Evolutionary conservation across 352 stramenopile species (phyloP).

Genomic region (Pythium phragmitis): DNA sequence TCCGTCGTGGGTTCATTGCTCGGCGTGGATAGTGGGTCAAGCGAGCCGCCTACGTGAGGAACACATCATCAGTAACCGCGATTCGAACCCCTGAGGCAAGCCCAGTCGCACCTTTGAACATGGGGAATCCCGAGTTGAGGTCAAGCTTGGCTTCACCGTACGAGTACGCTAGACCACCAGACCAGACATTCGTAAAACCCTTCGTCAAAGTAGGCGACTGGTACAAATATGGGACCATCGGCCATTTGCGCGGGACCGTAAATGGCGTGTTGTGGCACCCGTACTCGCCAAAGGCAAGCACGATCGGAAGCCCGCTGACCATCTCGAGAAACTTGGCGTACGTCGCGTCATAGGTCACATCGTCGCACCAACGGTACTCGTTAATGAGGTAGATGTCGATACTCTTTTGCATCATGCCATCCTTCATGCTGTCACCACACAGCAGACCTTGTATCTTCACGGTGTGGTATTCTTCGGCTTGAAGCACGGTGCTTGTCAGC

Average conservation of each 20-base stretch:
- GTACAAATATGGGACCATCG: slow-evolving; percentile 83
- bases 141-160: slow-evolving; percentile 82
- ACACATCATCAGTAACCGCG: neutral
- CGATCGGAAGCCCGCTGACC: slow-evolving; percentile 74
- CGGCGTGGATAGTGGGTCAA: slow-evolving; percentile 54
- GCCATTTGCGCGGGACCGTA: slow-evolving; percentile 43
- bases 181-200: slow-evolving; percentile 77
- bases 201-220: slow-evolving; percentile 59
- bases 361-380: slow-evolving; percentile 84
- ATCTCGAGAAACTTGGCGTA: slow-evolving; percentile 76
- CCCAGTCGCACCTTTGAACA: slow-evolving; percentile 63
- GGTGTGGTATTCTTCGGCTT: slow-evolving; percentile 76
- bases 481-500: slow-evolving; percentile 34
- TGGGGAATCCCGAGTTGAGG: slow-evolving; percentile 66
- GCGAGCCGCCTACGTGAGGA: slow-evolving; percentile 43
- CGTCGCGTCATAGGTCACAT: slow-evolving; percentile 61
- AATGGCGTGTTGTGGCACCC: slow-evolving; percentile 53
- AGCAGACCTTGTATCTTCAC: slow-evolving; percentile 82
- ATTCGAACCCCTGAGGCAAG: neutral
- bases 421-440: slow-evolving; percentile 80
- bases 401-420: slow-evolving; percentile 78
- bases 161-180: slow-evolving; percentile 80
- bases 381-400: slow-evolving; percentile 91
- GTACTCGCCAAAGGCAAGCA: slow-evolving; percentile 80
- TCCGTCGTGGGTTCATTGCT: slow-evolving; percentile 55